Conservation (phyloP, 2,329 filamentous ascomycete species). For the Rutstroemia sp. region DNA sequence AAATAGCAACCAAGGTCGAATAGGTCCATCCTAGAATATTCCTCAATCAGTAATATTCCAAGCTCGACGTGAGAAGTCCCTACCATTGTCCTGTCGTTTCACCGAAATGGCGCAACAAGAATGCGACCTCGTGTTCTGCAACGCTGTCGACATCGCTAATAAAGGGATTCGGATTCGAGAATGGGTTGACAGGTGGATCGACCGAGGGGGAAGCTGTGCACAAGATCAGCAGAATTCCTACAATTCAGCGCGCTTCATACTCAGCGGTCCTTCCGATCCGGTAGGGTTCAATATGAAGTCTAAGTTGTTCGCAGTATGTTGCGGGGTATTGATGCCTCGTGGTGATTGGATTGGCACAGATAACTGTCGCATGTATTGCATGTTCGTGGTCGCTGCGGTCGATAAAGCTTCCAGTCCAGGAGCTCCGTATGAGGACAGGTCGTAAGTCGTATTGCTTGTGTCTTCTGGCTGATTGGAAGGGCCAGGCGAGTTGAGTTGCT, state of each 20-base stretch:
- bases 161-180: not conserved
- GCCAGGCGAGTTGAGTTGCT: conserved; percentile 15
- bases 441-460: conserved; percentile 17
- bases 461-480: conserved; percentile 15
- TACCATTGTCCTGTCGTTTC: conserved; percentile 52
- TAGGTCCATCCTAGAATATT: conserved; percentile 40
- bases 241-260: conserved; percentile 8
- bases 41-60: not conserved
- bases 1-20: conserved; percentile 52
- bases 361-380: conserved; percentile 27
- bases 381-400: conserved; percentile 39
- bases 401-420: conserved; percentile 48
- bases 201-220: conserved; percentile 35
- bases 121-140: conserved; percentile 49
- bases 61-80: conserved; percentile 12
- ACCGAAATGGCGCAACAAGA: conserved; percentile 51
- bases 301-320: conserved; percentile 37
- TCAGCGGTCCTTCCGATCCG: conserved; percentile 16
- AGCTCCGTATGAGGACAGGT: conserved; percentile 28
- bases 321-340: conserved; percentile 15
- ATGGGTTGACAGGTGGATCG: conserved; percentile 33
- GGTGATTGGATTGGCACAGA: conserved; percentile 17
- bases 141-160: conserved; percentile 25
- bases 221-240: conserved; percentile 18
- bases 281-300: conserved; percentile 47